phyloP scores from a whole-genome alignment of 1,139 yeast genomes.

The Magnusiomyces tetraspermus region DNA sequence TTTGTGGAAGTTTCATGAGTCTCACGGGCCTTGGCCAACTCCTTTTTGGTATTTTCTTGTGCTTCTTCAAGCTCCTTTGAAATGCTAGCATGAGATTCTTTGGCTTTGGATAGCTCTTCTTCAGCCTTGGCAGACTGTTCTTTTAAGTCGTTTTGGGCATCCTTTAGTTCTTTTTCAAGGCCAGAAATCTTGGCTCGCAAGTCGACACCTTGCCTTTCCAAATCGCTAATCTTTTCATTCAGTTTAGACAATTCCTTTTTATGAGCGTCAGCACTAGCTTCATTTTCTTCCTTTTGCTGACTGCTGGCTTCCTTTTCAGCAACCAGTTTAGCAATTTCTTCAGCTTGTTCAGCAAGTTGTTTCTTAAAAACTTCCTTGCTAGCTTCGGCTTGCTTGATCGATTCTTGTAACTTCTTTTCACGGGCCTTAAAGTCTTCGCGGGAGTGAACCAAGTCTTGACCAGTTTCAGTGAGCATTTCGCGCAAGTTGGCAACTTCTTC shows the following conservation, averaged over 20 bases:
- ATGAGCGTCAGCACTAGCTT: conserved; percentile 20
- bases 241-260: conserved; percentile 3
- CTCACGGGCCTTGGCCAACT: conserved; percentile 5
- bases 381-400: conserved; percentile 6
- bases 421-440: conserved; percentile 4
- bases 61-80: conserved; percentile 17
- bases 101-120: neutral
- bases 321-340: conserved; percentile 1
- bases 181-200: neutral
- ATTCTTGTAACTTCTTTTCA: neutral
- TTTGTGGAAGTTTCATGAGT: neutral
- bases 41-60: conserved; percentile 14
- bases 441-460: conserved; percentile 55
- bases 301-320: neutral
- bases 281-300: conserved; percentile 35
- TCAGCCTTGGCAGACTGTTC: conserved; percentile 5
- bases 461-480: conserved; percentile 65
- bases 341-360: conserved; percentile 5
- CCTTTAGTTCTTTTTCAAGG: neutral
- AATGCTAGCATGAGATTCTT: conserved; percentile 3
- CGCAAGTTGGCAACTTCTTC: conserved; percentile 53
- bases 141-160: conserved; percentile 5
- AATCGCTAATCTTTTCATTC: conserved; percentile 6
- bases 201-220: conserved; percentile 1
- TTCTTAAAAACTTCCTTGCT: conserved; percentile 3